Evolutionary conservation across 1,139 yeast genomes (phyloP).

Genomic region (Debaryomycetaceae sp.): DNA sequence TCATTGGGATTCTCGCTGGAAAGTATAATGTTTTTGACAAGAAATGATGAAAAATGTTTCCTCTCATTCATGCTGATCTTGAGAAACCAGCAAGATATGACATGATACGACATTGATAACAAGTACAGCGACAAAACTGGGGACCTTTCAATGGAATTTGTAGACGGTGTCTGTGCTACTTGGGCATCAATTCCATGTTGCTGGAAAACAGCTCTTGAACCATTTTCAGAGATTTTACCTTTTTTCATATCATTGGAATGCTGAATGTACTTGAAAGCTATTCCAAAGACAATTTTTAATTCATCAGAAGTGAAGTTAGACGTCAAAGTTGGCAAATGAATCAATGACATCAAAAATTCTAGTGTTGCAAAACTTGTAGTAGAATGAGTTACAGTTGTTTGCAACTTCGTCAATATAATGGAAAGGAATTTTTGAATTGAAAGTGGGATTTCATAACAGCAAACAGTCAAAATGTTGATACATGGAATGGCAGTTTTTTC

Average conservation of each 20-base stretch:
- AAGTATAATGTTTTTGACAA: slow-evolving; percentile 55
- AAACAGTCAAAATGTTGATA: slow-evolving; percentile 69
- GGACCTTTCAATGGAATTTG: slow-evolving; percentile 39
- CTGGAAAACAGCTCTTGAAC: slow-evolving; percentile 12
- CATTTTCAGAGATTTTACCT: slow-evolving; percentile 10
- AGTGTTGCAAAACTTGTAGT: slow-evolving; percentile 71
- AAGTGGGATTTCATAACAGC: slow-evolving; percentile 77
- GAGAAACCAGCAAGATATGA: slow-evolving; percentile 72
- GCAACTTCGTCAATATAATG: slow-evolving; percentile 64
- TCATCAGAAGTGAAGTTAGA: slow-evolving; percentile 76
- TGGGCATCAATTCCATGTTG: slow-evolving; percentile 43
- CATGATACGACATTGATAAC: slow-evolving; percentile 61
- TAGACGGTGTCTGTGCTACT: slow-evolving; percentile 48
- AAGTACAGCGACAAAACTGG: slow-evolving; percentile 59
- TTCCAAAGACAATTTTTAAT: slow-evolving; percentile 75
- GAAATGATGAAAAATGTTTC: slow-evolving; percentile 56
- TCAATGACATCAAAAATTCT: slow-evolving; percentile 67
- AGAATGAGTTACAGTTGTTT: slow-evolving; percentile 68
- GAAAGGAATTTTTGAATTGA: slow-evolving; percentile 69
- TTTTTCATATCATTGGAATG: slow-evolving; percentile 55
- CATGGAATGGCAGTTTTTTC: slow-evolving; percentile 78
- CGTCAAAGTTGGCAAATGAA: slow-evolving; percentile 64
- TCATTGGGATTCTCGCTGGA: slow-evolving; percentile 28
- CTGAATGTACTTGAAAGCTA: slow-evolving; percentile 76
- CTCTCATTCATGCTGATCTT: slow-evolving; percentile 61